These are phyloP conservation scores for Codiaeum variegatum DNA, from an alignment of 441 rosid species.

Conservation along the genomic window DNA sequence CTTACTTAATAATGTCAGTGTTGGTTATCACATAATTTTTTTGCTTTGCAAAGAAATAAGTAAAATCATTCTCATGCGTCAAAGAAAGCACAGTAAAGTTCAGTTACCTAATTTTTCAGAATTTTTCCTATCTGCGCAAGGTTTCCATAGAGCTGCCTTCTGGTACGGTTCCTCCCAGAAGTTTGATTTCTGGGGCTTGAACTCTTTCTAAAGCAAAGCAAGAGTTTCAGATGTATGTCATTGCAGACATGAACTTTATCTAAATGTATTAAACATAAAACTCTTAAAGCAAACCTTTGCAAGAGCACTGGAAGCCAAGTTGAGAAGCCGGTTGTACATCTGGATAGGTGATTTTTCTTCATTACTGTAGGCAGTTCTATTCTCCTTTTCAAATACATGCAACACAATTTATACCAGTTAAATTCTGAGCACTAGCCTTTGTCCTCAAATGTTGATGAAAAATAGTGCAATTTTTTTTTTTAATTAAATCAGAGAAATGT, in stretches of 20 bases:
- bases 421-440: background rate
- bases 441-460: background rate
- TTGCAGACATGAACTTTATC: background rate
- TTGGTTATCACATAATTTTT: background rate
- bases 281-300: constrained; percentile 47
- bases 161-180: constrained; percentile 53
- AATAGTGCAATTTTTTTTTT: background rate
- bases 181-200: constrained; percentile 41
- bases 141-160: constrained; percentile 68
- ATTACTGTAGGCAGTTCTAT: constrained; percentile 9
- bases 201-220: constrained; percentile 44
- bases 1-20: background rate
- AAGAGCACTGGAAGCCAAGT: constrained; percentile 62
- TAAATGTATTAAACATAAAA: constrained; percentile 1
- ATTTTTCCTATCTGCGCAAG: constrained; percentile 57
- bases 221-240: constrained; percentile 17
- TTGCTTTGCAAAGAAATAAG: background rate
- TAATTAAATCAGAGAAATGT: background rate
- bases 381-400: constrained; percentile 35
- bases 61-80: background rate
- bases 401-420: constrained; percentile 6
- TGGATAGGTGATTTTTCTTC: constrained; percentile 44
- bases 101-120: constrained; percentile 31
- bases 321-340: constrained; percentile 70
- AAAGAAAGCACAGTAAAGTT: background rate